A percentile compares a stretch with the other conserved stretches of the same genome.
phyloP scores from a whole-genome alignment of 1,139 yeast genomes.

The Kodamaea ohmeri region DNA sequence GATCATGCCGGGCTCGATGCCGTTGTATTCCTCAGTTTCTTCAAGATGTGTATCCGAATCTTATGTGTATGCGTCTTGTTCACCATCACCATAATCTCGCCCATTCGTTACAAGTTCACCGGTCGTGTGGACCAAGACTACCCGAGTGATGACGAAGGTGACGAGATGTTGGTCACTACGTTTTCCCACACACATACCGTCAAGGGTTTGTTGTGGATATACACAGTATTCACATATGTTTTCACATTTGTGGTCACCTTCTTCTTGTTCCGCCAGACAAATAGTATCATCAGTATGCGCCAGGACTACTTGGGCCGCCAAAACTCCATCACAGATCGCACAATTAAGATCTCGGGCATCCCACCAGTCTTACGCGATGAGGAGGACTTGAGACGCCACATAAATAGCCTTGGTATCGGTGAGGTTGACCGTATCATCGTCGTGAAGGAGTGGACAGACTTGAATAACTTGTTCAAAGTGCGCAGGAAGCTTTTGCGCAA shows the following conservation, averaged over 20 bases:
- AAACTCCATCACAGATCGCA: constrained; percentile 87
- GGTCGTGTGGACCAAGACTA: constrained; percentile 59
- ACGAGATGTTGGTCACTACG: constrained; percentile 1
- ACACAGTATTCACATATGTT: constrained; percentile 81
- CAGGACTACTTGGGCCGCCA: constrained; percentile 85
- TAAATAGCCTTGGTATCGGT: constrained; percentile 77
- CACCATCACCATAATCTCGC: constrained; percentile 67
- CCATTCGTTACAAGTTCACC: constrained; percentile 67
- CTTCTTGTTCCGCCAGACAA: constrained; percentile 65
- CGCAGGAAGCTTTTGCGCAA: constrained; percentile 53
- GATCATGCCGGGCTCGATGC: constrained; percentile 95
- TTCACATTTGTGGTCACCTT: constrained; percentile 71
- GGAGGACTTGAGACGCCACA: constrained; percentile 63
- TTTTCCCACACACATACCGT: constrained; percentile 14
- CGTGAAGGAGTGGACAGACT: constrained; percentile 79
- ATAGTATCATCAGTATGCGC: constrained; percentile 67
- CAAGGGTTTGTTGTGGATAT: constrained; percentile 37
- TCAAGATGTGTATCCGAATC: constrained; percentile 70
- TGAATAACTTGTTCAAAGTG: constrained; percentile 62
- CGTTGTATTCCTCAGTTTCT: constrained; percentile 77
- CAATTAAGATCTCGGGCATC: constrained; percentile 87
- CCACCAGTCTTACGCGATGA: constrained; percentile 78
- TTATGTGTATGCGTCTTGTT: constrained; percentile 56
- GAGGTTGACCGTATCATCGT: constrained; percentile 72
- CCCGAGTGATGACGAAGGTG: constrained; percentile 40